phyloP scores from a whole-genome alignment of 2,329 filamentous ascomycete species.

The Macrophomina tecta region DNA sequence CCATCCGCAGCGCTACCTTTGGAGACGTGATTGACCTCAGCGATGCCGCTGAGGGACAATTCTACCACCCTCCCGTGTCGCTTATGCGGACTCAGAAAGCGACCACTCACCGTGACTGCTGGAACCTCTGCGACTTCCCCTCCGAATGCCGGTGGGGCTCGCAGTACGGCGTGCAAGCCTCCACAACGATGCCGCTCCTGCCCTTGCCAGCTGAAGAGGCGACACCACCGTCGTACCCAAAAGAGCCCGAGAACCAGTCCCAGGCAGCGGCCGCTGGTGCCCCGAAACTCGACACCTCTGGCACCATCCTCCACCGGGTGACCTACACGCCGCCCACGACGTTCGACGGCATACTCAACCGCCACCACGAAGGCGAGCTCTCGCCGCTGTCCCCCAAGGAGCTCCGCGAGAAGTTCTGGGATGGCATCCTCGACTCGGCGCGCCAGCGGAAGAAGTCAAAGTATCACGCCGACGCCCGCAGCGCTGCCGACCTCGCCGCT shows the following conservation, averaged over 20 bases:
- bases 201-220: neutral
- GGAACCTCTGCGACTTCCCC: slow-evolving; percentile 53
- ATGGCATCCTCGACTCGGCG: slow-evolving; percentile 37
- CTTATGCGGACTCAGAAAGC: slow-evolving; percentile 13
- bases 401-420: slow-evolving; percentile 36
- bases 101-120: slow-evolving; percentile 47
- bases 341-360: slow-evolving; percentile 32
- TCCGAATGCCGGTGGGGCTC: slow-evolving; percentile 51
- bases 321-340: slow-evolving; percentile 22
- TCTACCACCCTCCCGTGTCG: slow-evolving; percentile 16
- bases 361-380: slow-evolving; percentile 30
- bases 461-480: neutral
- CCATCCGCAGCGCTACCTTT: slow-evolving; percentile 31
- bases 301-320: neutral
- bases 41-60: neutral
- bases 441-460: slow-evolving; percentile 33
- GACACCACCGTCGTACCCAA: neutral
- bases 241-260: neutral
- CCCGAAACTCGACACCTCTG: neutral
- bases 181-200: neutral
- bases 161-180: slow-evolving; percentile 11
- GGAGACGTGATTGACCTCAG: slow-evolving; percentile 29
- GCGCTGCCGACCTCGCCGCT: slow-evolving; percentile 31
- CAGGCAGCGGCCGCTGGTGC: neutral
- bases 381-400: slow-evolving; percentile 28